phyloP scores from a whole-genome alignment of 2,329 filamentous ascomycete species.

The Paecilomyces niveus region DNA sequence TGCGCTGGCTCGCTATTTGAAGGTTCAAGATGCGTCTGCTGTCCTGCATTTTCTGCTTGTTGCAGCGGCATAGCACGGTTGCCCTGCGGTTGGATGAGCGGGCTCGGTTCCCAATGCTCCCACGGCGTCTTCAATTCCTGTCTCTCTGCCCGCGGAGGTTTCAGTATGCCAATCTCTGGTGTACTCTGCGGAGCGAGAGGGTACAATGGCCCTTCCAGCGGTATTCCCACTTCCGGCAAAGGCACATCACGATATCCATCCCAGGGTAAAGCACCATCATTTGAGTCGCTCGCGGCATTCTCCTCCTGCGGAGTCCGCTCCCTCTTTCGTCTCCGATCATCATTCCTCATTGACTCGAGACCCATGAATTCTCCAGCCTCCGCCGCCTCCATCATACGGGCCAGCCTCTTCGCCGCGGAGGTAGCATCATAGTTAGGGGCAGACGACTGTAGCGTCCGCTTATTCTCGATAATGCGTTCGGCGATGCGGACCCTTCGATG shows the following conservation, averaged over 20 bases:
- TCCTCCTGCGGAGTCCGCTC: background rate
- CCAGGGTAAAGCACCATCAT: background rate
- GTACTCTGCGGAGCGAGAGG: background rate
- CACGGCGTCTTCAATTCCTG: background rate
- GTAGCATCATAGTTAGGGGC: constrained; percentile 36
- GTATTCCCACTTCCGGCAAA: background rate
- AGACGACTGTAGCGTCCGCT: constrained; percentile 33
- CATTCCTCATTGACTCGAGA: constrained; percentile 27
- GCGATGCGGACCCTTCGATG: constrained; percentile 33
- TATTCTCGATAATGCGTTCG: constrained; percentile 38
- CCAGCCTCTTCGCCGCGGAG: constrained; percentile 27
- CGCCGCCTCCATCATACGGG: constrained; percentile 37
- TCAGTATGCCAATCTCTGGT: background rate
- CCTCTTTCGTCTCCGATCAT: constrained; percentile 4
- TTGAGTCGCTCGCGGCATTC: background rate
- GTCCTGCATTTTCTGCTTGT: background rate
- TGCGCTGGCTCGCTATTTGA: background rate
- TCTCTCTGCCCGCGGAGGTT: background rate
- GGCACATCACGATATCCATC: background rate
- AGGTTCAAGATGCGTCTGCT: background rate
- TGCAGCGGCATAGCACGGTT: background rate
- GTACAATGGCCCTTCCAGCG: background rate
- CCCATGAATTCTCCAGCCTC: constrained; percentile 38
- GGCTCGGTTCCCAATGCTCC: background rate
- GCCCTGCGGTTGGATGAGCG: background rate